Conservation (phyloP, 169 alveolate genomes). For the Cryptosporidium sp. region DNA sequence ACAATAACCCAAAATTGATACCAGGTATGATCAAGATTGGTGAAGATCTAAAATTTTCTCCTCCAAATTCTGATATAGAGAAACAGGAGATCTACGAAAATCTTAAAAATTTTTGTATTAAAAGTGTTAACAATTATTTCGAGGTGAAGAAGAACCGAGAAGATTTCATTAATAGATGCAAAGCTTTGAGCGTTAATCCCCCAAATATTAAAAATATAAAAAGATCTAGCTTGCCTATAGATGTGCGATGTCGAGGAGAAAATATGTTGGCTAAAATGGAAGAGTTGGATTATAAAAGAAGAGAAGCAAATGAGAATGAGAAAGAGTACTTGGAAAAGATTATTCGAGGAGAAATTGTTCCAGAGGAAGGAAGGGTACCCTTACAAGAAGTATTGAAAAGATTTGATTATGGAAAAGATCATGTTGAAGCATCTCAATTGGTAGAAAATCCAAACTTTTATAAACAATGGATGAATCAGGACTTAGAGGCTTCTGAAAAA, state of each 20-base stretch:
- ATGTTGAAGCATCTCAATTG: conserved; percentile 11
- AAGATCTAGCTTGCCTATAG: conserved; percentile 53
- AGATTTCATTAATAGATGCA: neutral
- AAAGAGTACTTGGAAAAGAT: conserved; percentile 21
- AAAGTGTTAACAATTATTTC: neutral
- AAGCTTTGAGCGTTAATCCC: conserved; percentile 6
- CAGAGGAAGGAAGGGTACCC: conserved; percentile 12
- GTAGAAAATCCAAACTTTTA: conserved; percentile 43
- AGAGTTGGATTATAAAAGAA: conserved; percentile 34
- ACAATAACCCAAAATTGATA: conserved; percentile 9
- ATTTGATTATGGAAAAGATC: neutral
- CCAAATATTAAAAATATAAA: conserved; percentile 5
- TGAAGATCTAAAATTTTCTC: conserved; percentile 15
- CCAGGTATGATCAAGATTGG: conserved; percentile 39
- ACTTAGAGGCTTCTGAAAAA: neutral
- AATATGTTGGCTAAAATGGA: conserved; percentile 34
- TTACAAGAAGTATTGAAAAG: conserved; percentile 8
- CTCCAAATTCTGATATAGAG: conserved; percentile 15
- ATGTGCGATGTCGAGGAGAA: conserved; percentile 68
- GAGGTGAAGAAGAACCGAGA: neutral
- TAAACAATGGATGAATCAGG: conserved; percentile 20
- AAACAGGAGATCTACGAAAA: neutral
- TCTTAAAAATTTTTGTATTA: conserved; percentile 22
- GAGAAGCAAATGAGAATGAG: conserved; percentile 18
- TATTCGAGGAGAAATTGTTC: conserved; percentile 30